A percentile compares a stretch with the other conserved stretches of the same genome.
Conservation (phyloP, 2,329 filamentous ascomycete genomes). For the Ascosphaera acerosa region DNA sequence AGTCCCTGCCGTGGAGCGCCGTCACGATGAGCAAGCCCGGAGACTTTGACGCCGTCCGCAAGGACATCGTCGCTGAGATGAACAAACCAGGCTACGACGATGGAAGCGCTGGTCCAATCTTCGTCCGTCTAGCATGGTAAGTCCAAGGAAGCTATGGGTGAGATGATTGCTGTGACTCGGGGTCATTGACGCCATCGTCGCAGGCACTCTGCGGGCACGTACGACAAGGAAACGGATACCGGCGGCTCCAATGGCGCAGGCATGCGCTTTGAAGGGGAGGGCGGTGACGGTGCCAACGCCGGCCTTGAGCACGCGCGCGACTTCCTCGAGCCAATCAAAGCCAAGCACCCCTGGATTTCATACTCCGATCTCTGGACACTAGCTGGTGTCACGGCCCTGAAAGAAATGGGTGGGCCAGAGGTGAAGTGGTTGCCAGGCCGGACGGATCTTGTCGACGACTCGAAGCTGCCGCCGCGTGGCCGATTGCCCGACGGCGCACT, state of each 20-base stretch:
- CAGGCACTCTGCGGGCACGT: constrained; percentile 89
- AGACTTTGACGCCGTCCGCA: constrained; percentile 25
- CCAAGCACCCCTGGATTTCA: constrained; percentile 78
- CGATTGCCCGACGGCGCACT: constrained; percentile 64
- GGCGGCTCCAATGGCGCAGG: constrained; percentile 91
- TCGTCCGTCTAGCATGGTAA: constrained; percentile 37
- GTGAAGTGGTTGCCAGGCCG: constrained; percentile 81
- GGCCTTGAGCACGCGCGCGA: constrained; percentile 66
- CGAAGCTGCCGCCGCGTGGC: constrained; percentile 80
- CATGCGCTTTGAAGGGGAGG: constrained; percentile 83
- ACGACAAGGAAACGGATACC: constrained; percentile 63
- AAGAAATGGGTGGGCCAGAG: constrained; percentile 79
- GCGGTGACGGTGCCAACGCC: constrained; percentile 78
- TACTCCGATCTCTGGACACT: constrained; percentile 97
- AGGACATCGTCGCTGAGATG: constrained; percentile 28
- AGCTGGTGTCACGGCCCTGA: constrained; percentile 57
- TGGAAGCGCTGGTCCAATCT: constrained; percentile 36
- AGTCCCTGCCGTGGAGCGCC: too few relatives aligned
- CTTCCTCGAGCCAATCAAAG: constrained; percentile 83
- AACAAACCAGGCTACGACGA: constrained; percentile 39
- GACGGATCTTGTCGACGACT: constrained; percentile 46
- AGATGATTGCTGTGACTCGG: too few relatives aligned
- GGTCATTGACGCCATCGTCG: too few relatives aligned
- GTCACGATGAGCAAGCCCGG: constrained; percentile 14
- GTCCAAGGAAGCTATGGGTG: too few relatives aligned